These are phyloP conservation scores for Ceratobasidium sp. DNA, from an alignment of 1,284 basidiomycete genomes.

Conservation along the genomic window DNA sequence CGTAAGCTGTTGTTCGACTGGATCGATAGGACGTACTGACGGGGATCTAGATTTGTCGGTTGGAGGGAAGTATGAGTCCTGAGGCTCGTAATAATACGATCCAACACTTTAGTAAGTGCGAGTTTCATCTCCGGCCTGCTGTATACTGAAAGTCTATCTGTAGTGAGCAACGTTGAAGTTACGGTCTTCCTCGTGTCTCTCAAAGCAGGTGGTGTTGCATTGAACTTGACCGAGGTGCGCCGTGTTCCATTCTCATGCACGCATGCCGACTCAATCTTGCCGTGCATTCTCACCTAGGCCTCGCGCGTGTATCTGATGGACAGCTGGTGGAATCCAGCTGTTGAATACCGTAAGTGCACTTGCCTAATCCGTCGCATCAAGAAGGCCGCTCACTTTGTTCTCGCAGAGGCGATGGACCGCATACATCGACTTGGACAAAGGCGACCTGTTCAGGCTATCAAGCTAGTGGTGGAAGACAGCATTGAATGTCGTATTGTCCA, in stretches of 20 bases:
- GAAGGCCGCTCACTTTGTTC: slow-evolving; percentile 50
- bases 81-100: slow-evolving; percentile 96
- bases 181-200: slow-evolving; percentile 95
- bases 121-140: neutral
- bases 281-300: slow-evolving; percentile 60
- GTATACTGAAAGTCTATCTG: slow-evolving; percentile 46
- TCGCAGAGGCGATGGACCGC: slow-evolving; percentile 94
- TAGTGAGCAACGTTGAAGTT: slow-evolving; percentile 93
- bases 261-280: slow-evolving; percentile 32
- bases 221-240: slow-evolving; percentile 83
- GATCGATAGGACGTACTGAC: slow-evolving; percentile 14
- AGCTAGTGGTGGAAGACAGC: slow-evolving; percentile 95
- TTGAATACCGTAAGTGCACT: slow-evolving; percentile 75
- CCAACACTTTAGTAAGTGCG: slow-evolving; percentile 83
- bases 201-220: slow-evolving; percentile 96
- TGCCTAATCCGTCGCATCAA: slow-evolving; percentile 46
- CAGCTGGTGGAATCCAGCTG: slow-evolving; percentile 91
- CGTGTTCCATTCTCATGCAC: neutral
- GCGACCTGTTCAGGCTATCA: slow-evolving; percentile 92
- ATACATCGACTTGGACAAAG: slow-evolving; percentile 93
- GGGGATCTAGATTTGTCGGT: slow-evolving; percentile 80
- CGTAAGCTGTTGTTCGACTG: slow-evolving; percentile 61
- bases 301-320: slow-evolving; percentile 94
- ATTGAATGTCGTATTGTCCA: slow-evolving; percentile 96
- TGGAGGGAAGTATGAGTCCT: slow-evolving; percentile 98